Base-by-base conservation (phyloP, 202 grass and related monocot genomes). In the Zoysia matrella region DNA sequence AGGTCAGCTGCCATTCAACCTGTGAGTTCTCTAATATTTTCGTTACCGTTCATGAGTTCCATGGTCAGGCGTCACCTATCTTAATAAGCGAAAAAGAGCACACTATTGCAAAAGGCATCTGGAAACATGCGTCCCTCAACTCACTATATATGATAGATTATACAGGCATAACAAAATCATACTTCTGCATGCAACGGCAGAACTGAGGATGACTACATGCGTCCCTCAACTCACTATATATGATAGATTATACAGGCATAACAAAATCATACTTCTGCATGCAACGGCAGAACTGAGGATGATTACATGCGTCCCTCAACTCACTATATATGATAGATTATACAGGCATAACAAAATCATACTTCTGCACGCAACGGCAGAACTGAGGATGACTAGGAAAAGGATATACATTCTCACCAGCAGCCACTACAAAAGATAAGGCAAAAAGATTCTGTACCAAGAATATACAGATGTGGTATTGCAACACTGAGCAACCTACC, bases 401-500 rank as follows among this genome's bases (percentile, higher is more conserved):
- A 45, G 79, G 7, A 87, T 87, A 66, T 90, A 90, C 83, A 90
- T 87, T 80, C 70, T 67, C 71, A 79, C 84, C 71, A 76, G 69
- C 79, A 79, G 80, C 75, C 76, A 52, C 84, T 84, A 86, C 64
- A 62, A 47, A 72, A 62, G 65, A 64, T n/a, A 81, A 69, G 1
- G 50, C 15, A 42, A 69, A 53, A 50, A 12, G 52, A 53, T 65
- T 40, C 70, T 86, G 75, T 80, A 84, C 80, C 80, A 60, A 84
- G 84, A 83, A 90, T 90, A 80, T 90, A 90, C 84, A 87, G 44
- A 53, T 60, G 7, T 39, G 16, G n/a, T 13, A 3, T 22, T 70
- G 80, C 15, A 76, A 70, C 43, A 75, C 40, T 15, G 30, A 16
- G 54, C 64, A 53, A 7, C 42, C 92, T 89, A 94, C 74, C 81